Evolutionary conservation across 257 asterid genomes (phyloP).

Genomic region (Dorcoceras hygrometricum): DNA sequence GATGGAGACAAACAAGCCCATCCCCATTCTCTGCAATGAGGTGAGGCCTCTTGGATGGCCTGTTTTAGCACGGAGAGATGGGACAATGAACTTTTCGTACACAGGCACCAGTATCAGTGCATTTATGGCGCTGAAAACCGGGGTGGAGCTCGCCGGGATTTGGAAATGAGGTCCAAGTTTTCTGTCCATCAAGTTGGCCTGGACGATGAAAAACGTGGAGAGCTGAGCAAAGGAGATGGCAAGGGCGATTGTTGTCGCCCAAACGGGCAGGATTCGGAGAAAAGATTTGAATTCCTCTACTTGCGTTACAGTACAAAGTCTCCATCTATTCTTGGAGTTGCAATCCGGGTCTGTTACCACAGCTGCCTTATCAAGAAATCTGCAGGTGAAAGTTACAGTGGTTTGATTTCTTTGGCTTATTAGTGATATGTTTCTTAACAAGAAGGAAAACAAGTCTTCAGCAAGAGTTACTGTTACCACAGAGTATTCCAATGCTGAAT

Average conservation of each 20-base stretch:
- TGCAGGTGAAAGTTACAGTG: neutral
- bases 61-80: slow-evolving; percentile 48
- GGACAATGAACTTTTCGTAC: slow-evolving; percentile 56
- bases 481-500: neutral
- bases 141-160: slow-evolving; percentile 61
- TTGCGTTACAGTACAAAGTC: slow-evolving; percentile 55
- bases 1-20: slow-evolving; percentile 61
- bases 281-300: slow-evolving; percentile 58
- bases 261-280: slow-evolving; percentile 47
- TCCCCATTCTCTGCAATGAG: slow-evolving; percentile 67
- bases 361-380: slow-evolving; percentile 60
- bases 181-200: slow-evolving; percentile 48
- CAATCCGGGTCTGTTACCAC: slow-evolving; percentile 29
- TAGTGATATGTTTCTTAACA: neutral
- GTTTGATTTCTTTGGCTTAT: neutral
- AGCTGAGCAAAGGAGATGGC: slow-evolving; percentile 54
- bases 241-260: slow-evolving; percentile 65
- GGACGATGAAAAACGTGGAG: slow-evolving; percentile 53
- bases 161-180: slow-evolving; percentile 36
- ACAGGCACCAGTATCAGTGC: slow-evolving; percentile 62
- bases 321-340: slow-evolving; percentile 38
- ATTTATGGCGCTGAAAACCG: slow-evolving; percentile 59
- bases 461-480: too few relatives aligned
- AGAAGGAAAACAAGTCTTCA: too few relatives aligned
- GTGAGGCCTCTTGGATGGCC: slow-evolving; percentile 65